phyloP scores from a whole-genome alignment of 2,329 filamentous ascomycete species.

The Purpureocillium lavendulum region DNA sequence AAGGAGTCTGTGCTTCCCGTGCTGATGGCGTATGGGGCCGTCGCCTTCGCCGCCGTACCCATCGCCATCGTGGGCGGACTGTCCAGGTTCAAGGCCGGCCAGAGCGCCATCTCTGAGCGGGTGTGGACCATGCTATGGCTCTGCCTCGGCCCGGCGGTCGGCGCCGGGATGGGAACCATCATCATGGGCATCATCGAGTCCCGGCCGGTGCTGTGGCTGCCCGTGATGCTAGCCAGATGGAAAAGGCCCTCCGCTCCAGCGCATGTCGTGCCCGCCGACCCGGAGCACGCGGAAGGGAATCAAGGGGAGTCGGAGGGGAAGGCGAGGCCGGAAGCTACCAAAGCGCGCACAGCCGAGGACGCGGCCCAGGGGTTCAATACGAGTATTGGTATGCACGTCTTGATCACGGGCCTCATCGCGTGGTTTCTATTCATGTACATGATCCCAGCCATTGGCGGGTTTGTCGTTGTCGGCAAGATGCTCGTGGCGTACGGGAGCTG shows the following conservation, averaged over 20 bases:
- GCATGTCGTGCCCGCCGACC: neutral
- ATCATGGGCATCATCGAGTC: neutral
- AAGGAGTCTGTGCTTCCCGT: neutral
- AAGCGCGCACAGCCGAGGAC: neutral
- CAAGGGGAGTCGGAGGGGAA: neutral
- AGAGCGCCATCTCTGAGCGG: constrained; percentile 1
- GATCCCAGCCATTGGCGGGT: constrained; percentile 2
- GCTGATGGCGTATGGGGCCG: neutral
- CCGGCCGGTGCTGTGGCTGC: constrained; percentile 2
- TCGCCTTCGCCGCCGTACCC: constrained; percentile 2
- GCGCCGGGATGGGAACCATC: neutral
- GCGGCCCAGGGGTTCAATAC: neutral
- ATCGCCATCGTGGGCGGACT: constrained; percentile 4
- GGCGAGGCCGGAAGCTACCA: neutral
- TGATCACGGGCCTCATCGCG: neutral
- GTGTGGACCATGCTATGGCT: constrained; percentile 5
- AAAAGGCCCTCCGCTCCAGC: neutral
- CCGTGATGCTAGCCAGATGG: neutral
- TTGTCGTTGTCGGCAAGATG: constrained; percentile 3
- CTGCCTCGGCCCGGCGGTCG: constrained; percentile 2
- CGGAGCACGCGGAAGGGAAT: neutral
- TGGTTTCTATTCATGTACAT: neutral
- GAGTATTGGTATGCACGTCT: neutral
- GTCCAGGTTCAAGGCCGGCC: constrained; percentile 1
- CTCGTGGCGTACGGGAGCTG: constrained; percentile 3